Evolutionary conservation across 192 early-diverging fungal species (phyloP).

Genomic region (Backusella luteola): DNA sequence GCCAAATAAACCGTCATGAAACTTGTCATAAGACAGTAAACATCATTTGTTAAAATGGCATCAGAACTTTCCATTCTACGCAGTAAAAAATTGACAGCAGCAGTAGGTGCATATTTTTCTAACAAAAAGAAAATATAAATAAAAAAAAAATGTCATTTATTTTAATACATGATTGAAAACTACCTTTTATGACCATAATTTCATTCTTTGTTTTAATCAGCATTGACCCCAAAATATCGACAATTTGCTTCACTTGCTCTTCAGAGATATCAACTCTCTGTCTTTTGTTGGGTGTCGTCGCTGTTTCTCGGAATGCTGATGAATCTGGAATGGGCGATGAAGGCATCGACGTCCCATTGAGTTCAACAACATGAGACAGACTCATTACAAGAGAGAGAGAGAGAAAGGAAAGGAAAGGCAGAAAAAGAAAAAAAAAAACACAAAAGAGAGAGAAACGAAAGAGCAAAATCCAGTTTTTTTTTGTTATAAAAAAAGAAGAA

Average conservation of each 20-base stretch:
- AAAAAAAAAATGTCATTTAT: background rate
- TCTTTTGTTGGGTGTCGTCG: background rate
- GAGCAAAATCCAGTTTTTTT: background rate
- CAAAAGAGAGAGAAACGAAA: background rate
- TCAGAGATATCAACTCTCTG: background rate
- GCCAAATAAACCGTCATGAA: conserved; percentile 48
- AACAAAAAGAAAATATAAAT: background rate
- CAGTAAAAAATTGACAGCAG: conserved; percentile 15
- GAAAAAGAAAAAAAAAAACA: background rate
- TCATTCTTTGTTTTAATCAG: conserved; percentile 2
- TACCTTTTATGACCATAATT: conserved; percentile 15
- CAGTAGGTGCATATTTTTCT: conserved; percentile 16
- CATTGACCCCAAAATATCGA: background rate
- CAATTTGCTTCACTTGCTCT: conserved; percentile 1
- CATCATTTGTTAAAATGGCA: conserved; percentile 11
- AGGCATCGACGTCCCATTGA: background rate
- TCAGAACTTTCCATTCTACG: background rate
- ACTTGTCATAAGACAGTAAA: conserved; percentile 39
- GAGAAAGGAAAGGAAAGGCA: background rate
- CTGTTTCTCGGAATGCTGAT: too few relatives aligned
- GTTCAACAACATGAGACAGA: conserved; percentile 4
- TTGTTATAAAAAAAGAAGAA: background rate
- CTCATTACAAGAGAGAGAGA: background rate
- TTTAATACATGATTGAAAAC: background rate
- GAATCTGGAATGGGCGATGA: conserved; percentile 5